Percentiles rank a stretch among this genome's conserved stretches.
phyloP scores from a whole-genome alignment of 2,329 filamentous ascomycete genomes.

The Xylaria sp. region DNA sequence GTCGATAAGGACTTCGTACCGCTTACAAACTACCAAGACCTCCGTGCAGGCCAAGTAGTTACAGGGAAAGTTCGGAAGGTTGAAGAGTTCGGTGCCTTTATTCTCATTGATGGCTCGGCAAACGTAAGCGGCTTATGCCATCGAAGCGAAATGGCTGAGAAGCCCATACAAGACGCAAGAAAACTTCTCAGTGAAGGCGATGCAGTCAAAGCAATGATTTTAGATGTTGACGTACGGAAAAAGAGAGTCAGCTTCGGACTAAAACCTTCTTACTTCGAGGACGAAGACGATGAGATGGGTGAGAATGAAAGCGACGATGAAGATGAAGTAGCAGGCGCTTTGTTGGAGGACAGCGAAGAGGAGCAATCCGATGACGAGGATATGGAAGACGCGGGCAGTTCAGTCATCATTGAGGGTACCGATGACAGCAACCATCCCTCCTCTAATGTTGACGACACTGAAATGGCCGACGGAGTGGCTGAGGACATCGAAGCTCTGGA shows the following conservation, averaged over 20 bases:
- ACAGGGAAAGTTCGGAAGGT: slow-evolving; percentile 93
- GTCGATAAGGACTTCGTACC: slow-evolving; percentile 80
- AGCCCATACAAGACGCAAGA: slow-evolving; percentile 79
- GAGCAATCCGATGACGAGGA: slow-evolving; percentile 50
- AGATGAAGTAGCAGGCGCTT: slow-evolving; percentile 54
- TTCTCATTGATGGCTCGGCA: slow-evolving; percentile 82
- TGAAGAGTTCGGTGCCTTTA: slow-evolving; percentile 93
- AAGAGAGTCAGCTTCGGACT: slow-evolving; percentile 86
- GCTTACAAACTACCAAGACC: slow-evolving; percentile 74
- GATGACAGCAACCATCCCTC: slow-evolving; percentile 49
- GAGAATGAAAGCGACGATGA: slow-evolving; percentile 49
- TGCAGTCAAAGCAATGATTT: slow-evolving; percentile 86
- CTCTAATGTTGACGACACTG: slow-evolving; percentile 50
- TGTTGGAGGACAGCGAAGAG: slow-evolving; percentile 44
- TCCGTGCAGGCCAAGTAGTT: slow-evolving; percentile 79
- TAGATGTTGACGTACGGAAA: slow-evolving; percentile 77
- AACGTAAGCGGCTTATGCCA: slow-evolving; percentile 95
- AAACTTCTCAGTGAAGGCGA: slow-evolving; percentile 92
- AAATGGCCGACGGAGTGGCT: slow-evolving; percentile 48
- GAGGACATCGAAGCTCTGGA: slow-evolving; percentile 62
- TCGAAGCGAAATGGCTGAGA: slow-evolving; percentile 88
- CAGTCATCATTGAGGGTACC: slow-evolving; percentile 53
- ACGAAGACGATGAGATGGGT: slow-evolving; percentile 59
- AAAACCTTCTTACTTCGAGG: slow-evolving; percentile 88
- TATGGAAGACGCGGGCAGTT: slow-evolving; percentile 53